Evolutionary conservation across 306 rosid species (phyloP), one percentile per base, ranked within the genome.

Genomic region (Quercus mongolica): DNA sequence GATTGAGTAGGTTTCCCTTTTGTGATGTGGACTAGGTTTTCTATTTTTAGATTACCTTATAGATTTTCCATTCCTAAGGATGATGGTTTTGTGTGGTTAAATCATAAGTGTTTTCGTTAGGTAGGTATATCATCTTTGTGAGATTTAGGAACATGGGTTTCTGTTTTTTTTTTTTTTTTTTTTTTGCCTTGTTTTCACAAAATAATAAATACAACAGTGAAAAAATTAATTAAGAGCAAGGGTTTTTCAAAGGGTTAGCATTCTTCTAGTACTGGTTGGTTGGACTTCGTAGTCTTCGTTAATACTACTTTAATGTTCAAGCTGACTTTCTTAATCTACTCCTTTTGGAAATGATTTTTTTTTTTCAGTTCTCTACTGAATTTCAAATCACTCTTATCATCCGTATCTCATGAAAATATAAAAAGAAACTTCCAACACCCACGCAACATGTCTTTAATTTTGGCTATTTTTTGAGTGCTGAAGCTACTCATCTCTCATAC

Each of bases 101-200:
- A 31, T 35, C 35, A 33, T 62, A 6, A 63, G 35, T 30, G 69
- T 23, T 64, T 61, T 21, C 44, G 21, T 38, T 74, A 8, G 26
- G 68, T 74, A n/a, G 11, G 46, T 8, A 41, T 11, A 8, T 41
- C 73, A 13, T 67, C 18, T 38, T 49, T 71, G 26, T 56, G 71
- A 54, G 70, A 74, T 75, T 72, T 49, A 21, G 54, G 63, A 76
- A 56, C 19, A 76, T n/a, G 69, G 73, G 74, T 19, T 69, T 41
- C 26, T 9, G 31, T 38, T 75, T n/a, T n/a, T 49, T 38, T 75
- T 12, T 49, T 3, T 41, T 41, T 44, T 10, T 73, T 67, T 0
- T 52, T 73, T 67, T 0, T 41, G 69, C 38, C 12, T 61, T 76
- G 69, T 70, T 76, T 82, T 63, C 55, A 38, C 73, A 76, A 70